phyloP scores from a whole-genome alignment of 208 protist genomes.

The Novymonas esmeraldas region DNA sequence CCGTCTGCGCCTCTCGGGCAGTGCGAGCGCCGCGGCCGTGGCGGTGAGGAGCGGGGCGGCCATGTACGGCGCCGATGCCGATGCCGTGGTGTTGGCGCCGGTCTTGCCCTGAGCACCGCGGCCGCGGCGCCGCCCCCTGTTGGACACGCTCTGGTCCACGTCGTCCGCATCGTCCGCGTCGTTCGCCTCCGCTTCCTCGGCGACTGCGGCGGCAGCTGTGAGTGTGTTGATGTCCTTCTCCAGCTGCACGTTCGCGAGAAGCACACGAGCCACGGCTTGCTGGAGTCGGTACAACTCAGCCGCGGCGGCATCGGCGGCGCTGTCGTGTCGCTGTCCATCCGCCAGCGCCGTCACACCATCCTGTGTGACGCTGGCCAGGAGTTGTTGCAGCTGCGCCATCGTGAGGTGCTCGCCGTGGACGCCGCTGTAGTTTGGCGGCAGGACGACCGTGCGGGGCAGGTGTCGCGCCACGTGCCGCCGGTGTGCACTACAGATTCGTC shows the following conservation, averaged over 20 bases:
- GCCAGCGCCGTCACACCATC: constrained; percentile 13
- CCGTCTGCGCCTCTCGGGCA: neutral
- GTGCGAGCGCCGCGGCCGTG: neutral
- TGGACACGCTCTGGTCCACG: neutral
- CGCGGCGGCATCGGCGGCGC: constrained; percentile 22
- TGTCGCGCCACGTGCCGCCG: neutral
- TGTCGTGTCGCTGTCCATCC: constrained; percentile 15
- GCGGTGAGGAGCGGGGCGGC: neutral
- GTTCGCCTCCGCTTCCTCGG: neutral
- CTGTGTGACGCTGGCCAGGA: constrained; percentile 7
- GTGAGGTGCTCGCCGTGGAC: constrained; percentile 32
- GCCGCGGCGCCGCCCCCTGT: neutral
- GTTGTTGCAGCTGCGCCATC: constrained; percentile 29
- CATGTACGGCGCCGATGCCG: neutral
- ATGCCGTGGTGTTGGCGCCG: neutral
- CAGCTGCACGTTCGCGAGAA: constrained; percentile 59
- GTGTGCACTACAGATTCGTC: neutral
- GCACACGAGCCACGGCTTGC: constrained; percentile 34
- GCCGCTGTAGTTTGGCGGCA: constrained; percentile 33
- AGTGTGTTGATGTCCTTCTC: constrained; percentile 42
- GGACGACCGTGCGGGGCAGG: constrained; percentile 14
- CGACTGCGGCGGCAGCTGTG: neutral
- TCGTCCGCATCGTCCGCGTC: neutral
- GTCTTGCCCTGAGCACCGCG: neutral
- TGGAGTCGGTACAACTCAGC: constrained; percentile 41